Evolutionary conservation across 352 stramenopile species (phyloP), one percentile per base, ranked within the genome.

Genomic region (Globisporangium viniferum): DNA sequence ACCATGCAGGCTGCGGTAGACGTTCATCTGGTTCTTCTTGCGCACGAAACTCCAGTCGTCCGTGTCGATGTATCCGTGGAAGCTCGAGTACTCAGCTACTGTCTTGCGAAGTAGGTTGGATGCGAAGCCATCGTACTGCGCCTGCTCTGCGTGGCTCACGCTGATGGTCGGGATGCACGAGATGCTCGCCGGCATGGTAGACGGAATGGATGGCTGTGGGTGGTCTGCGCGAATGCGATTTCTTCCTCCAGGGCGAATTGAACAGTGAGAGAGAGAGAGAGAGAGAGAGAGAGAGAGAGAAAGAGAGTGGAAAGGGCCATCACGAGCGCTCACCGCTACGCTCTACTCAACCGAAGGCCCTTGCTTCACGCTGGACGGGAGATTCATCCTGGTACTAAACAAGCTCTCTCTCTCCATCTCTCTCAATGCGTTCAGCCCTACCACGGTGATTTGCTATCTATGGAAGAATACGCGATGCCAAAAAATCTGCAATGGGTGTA

Each of bases 1-100:
- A 8, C 46, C 46, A 2, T 33, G 41, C 0, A 58, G 27, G 12
- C 60, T 66, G 31, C 60, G 60, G 35, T 68, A 68, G 33, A 68
- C 27, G 53, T 3, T 63, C 62, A 68, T 64, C n/a, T 68, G 36
- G 2, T 62, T n/a, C 18, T 62, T 49, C 49, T 68, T 68, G 31
- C 62, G 62, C 18, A 68, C 36, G 36, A 63, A 35, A 10, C 22
- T 56, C 62, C 62, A 68, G 22, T 68, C 48, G 20, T 68, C 54
- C 57, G 57, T 62, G 57, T 62, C 62, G 24, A 68, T 49, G 36
- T 68, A 51, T 14, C 59, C 66, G 55, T 48, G 35, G n/a, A 66
- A 70, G 18, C 53, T 70, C 15, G 65, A 65, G 59, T 70, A 70
- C 39, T 70, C 55, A 22, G 31, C 18, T 6, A 70, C 56, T 0